Evolutionary conservation across 1,284 basidiomycete species (phyloP), one percentile per base, ranked within the genome.

Genomic region (Hypsizygus ulmarius): DNA sequence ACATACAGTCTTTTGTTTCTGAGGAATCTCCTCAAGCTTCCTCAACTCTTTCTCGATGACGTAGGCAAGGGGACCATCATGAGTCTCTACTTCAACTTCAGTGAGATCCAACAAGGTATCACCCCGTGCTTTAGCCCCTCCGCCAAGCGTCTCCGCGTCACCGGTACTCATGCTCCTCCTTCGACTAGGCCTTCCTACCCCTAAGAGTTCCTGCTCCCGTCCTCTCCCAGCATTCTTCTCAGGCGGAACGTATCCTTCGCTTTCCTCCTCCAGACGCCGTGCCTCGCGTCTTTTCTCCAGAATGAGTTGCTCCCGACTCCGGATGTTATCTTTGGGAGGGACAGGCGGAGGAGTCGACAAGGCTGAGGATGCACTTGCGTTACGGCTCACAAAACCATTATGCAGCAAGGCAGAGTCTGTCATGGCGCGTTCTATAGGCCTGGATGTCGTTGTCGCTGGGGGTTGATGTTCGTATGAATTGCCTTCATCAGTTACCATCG

Each of bases 131-230:
- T 64, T 62, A 14, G 61, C 59, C 47, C 65, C 54, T 47, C 67
- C 55, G 45, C 63, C 56, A 38, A 76, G 47, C 34, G 71, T 69
- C 37, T 81, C 75, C 4, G 78, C 79, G 60, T 90, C 87, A 3
- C 83, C 79, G 0, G 85, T 85, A 54, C 86, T 90, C 74, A 81
- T 77, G 60, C 87, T 90, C 41, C 87, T 70, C 44, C 86, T 69
- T 45, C 78, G 70, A 49, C 70, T 79, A 5, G 81, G 79, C 39
- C 82, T 66, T 19, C 76, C 76, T 18, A 64, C 63, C 3, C 74
- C 71, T 25, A 72, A 47, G 14, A 57, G 53, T 36, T 54, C 50
- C 27, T 63, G 63, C 50, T 50, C 62, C 51, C 43, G 56, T 48
- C 48, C 49, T 53, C 28, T 39, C 30, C 39, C 43, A 40, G 47